phyloP scores from a whole-genome alignment of 768 basidiomycete species.

The Boletus pseudopeckii region DNA sequence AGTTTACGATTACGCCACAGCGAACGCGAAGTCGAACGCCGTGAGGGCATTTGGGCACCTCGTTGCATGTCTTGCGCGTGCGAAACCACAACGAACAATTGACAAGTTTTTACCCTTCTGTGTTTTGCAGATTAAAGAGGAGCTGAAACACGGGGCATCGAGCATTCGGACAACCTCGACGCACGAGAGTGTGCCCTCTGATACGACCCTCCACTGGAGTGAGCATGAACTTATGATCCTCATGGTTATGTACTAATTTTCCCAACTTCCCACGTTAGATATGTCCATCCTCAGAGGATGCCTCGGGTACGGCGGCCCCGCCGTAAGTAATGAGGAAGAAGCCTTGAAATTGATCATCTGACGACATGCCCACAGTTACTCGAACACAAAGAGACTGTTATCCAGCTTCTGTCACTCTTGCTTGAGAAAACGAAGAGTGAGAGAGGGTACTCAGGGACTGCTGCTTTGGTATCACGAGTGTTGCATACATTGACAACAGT shows the following conservation, averaged over 20 bases:
- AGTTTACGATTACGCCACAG: conserved; percentile 83
- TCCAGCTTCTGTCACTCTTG: conserved; percentile 60
- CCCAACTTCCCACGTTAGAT: conserved; percentile 41
- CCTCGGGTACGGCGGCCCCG: conserved; percentile 67
- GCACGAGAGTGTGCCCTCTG: conserved; percentile 70
- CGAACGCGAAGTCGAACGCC: conserved; percentile 87
- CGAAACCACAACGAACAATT: conserved; percentile 70
- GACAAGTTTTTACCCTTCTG: conserved; percentile 80
- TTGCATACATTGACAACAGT: conserved; percentile 71
- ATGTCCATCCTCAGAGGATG: conserved; percentile 80
- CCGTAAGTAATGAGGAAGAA: conserved; percentile 39
- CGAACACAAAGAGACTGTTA: conserved; percentile 61
- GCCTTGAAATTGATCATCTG: neutral
- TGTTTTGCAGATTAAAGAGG: conserved; percentile 70
- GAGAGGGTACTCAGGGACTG: conserved; percentile 80
- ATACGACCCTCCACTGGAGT: conserved; percentile 95
- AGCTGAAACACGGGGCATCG: conserved; percentile 88
- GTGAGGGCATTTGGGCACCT: conserved; percentile 88
- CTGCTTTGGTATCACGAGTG: conserved; percentile 70
- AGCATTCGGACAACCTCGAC: conserved; percentile 77
- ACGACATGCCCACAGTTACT: conserved; percentile 49
- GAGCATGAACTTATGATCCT: conserved; percentile 23
- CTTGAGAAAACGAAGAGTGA: conserved; percentile 83
- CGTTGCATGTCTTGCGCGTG: conserved; percentile 77
- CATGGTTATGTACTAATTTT: neutral